Percentiles rank a stretch among this genome's conserved stretches.
Evolutionary conservation across 2,329 filamentous ascomycete genomes (phyloP).

Genomic region (Sporothrix curviconia): DNA sequence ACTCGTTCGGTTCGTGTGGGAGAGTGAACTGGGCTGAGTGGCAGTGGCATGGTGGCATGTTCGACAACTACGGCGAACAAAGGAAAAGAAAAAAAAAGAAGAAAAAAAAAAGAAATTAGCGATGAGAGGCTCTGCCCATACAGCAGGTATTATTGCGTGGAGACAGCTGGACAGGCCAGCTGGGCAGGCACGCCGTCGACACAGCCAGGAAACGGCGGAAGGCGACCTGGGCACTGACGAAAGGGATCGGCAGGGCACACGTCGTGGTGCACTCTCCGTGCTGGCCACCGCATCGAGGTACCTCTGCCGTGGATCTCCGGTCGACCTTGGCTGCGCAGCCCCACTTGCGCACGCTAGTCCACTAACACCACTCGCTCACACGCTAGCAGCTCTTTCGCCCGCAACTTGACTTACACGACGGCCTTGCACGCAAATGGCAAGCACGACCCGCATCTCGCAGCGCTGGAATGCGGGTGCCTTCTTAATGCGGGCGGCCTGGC

Average conservation of each 20-base stretch:
- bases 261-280: background rate
- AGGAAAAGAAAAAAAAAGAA: background rate
- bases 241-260: constrained; percentile 5
- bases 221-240: background rate
- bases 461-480: constrained; percentile 8
- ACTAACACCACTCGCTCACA: constrained; percentile 2
- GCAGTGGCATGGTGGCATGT: background rate
- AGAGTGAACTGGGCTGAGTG: too few species aligned
- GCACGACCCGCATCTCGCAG: constrained; percentile 2
- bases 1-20: background rate
- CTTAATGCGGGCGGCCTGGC: constrained; percentile 1
- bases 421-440: constrained; percentile 1
- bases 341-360: background rate
- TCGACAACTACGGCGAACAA: background rate
- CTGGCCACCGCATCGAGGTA: background rate
- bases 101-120: background rate
- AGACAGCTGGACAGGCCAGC: background rate
- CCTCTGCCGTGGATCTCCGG: background rate
- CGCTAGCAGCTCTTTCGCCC: background rate
- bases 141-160: too few species aligned
- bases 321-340: background rate
- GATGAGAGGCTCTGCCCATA: too few species aligned
- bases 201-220: background rate
- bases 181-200: background rate
- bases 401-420: constrained; percentile 1